A percentile compares a stretch with the other conserved stretches of the same genome.
Conservation (phyloP, 2,329 filamentous ascomycete species). For the Monilinia fructicola region DNA sequence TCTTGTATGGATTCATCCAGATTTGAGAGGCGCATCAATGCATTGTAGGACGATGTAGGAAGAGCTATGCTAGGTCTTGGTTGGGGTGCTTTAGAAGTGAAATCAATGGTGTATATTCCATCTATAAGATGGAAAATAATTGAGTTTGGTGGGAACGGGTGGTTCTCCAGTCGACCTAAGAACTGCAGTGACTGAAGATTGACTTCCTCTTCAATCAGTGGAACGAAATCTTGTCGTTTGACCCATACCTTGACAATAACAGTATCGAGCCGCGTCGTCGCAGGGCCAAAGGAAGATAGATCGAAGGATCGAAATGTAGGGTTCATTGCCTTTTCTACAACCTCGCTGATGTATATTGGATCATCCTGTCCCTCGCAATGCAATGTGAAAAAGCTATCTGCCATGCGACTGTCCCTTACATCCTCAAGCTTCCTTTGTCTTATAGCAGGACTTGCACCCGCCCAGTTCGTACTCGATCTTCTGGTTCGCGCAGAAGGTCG, state of each 20-base stretch:
- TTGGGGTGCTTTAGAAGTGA: slow-evolving; percentile 47
- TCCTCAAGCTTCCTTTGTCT: slow-evolving; percentile 76
- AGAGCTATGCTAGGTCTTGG: slow-evolving; percentile 54
- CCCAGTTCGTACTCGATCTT: slow-evolving; percentile 63
- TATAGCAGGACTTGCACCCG: slow-evolving; percentile 54
- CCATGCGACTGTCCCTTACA: slow-evolving; percentile 68
- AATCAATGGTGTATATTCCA: slow-evolving; percentile 79
- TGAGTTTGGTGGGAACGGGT: slow-evolving; percentile 76
- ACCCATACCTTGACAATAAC: slow-evolving; percentile 76
- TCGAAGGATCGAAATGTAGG: slow-evolving; percentile 88
- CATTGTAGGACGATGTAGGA: slow-evolving; percentile 78
- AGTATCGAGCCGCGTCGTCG: slow-evolving; percentile 63
- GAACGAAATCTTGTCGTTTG: slow-evolving; percentile 55
- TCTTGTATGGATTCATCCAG: slow-evolving; percentile 91
- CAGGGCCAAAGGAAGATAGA: slow-evolving; percentile 60
- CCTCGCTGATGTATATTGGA: slow-evolving; percentile 88
- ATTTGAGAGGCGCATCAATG: slow-evolving; percentile 83
- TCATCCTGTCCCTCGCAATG: slow-evolving; percentile 66
- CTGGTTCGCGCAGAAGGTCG: slow-evolving; percentile 45
- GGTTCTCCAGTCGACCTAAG: slow-evolving; percentile 68
- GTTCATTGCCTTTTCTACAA: slow-evolving; percentile 78
- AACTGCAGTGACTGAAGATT: slow-evolving; percentile 75
- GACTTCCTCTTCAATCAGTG: slow-evolving; percentile 69
- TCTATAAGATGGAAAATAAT: slow-evolving; percentile 83
- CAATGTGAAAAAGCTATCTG: slow-evolving; percentile 86